Evolutionary conservation across 2,329 filamentous ascomycete species (phyloP), one percentile per base, ranked within the genome.

Genomic region (Aspergillus pseudonomiae): DNA sequence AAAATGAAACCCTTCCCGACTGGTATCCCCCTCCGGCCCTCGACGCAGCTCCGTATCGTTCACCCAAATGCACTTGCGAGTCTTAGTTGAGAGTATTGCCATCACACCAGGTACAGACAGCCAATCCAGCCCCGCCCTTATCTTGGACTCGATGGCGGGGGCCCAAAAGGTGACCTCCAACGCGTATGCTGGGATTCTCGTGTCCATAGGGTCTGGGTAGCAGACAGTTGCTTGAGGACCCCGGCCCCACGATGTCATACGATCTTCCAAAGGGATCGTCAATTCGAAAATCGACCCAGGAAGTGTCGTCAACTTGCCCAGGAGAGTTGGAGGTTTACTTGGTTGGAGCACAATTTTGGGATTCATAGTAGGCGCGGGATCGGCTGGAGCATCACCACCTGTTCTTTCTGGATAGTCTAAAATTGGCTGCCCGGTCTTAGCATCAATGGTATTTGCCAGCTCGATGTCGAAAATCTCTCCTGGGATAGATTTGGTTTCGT

Each of bases 161-260:
- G 86, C 88, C 84, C 90, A 93, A 34, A 95, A 86, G 39, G 92
- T 83, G 43, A 97, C 81, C 71, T 91, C 90, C 69, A 97, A 88
- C 0, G 92, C 93, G 66, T 89, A 89, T 73, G 94, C 94, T 1
- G 94, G 92, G 41, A 98, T 87, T 19, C 89, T 89, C 2, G 83
- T 84, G 68, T 97, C 92, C 28, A 81, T 79, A 34, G 77, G 80
- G 55, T 89, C 81, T 1, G 85, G 78, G 71, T 93, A 92, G 2
- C 89, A 81, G 34, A 89, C 78, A 0, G 90, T 94, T 70, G 93
- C 94, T 24, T 84, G 82, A 0, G 79, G 81, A 0, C 86, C 86
- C 30, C 94, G 88, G 34, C 94, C 94, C 88, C 93, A 98, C 0
- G 89, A 90, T 0, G 89, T 88, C 68, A 92, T 79, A 4, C 88